These are phyloP conservation scores for Cicer arietinum DNA, from an alignment of 306 rosid genomes.

Conservation along the genomic window DNA sequence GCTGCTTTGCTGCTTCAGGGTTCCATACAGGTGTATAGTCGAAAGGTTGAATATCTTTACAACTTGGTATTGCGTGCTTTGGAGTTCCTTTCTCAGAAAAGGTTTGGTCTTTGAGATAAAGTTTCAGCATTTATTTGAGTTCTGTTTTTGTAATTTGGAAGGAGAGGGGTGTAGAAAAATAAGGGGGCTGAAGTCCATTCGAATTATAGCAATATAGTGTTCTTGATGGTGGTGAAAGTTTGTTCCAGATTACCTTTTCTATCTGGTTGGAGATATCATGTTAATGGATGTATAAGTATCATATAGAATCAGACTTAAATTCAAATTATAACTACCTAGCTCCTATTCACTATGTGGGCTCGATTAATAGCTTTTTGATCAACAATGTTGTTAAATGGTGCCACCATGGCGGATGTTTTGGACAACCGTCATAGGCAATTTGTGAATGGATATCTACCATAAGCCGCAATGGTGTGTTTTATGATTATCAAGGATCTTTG, in stretches of 20 bases:
- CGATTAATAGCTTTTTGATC: background rate
- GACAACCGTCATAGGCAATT: too few species aligned
- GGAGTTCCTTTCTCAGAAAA: slow-evolving; percentile 90
- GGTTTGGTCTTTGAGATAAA: slow-evolving; percentile 58
- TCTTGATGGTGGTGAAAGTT: background rate
- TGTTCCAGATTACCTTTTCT: slow-evolving; percentile 22
- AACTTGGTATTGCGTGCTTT: slow-evolving; percentile 86
- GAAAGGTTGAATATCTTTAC: slow-evolving; percentile 91
- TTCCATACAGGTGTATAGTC: slow-evolving; percentile 92
- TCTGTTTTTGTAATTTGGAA: background rate
- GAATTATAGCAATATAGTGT: background rate
- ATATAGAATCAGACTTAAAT: background rate
- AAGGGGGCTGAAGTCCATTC: background rate
- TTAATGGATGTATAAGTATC: slow-evolving; percentile 17
- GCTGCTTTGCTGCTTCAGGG: slow-evolving; percentile 98
- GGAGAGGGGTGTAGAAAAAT: background rate
- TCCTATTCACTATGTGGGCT: background rate
- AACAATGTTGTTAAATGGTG: too few species aligned
- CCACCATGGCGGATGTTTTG: too few species aligned
- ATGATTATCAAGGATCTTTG: too few species aligned
- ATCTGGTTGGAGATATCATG: background rate
- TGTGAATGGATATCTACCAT: too few species aligned
- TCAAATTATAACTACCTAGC: background rate
- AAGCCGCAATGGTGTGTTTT: too few species aligned
- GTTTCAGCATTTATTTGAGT: background rate